A percentile compares a stretch with the other conserved stretches of the same genome.
Evolutionary conservation across 2,329 filamentous ascomycete genomes (phyloP).

Genomic region (Ophiostoma populinum): DNA sequence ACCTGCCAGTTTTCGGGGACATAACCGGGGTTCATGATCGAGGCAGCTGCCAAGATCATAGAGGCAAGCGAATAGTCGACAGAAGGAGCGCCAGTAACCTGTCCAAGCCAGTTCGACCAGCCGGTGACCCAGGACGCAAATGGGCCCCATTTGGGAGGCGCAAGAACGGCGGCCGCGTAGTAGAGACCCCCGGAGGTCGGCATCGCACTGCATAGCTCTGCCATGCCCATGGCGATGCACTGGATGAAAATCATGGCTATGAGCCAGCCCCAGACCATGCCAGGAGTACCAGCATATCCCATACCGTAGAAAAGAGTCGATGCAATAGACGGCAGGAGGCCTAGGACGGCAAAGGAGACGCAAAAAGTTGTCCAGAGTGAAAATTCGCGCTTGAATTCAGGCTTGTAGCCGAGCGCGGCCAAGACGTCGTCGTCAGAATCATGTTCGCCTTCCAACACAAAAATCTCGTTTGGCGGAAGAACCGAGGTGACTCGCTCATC

Average conservation of each 20-base stretch:
- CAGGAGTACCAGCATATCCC: constrained; percentile 31
- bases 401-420: constrained; percentile 39
- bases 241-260: constrained; percentile 57
- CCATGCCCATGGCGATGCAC: constrained; percentile 50
- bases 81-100: constrained; percentile 47
- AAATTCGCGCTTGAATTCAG: constrained; percentile 45
- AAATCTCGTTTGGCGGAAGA: constrained; percentile 8
- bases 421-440: constrained; percentile 39
- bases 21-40: constrained; percentile 50
- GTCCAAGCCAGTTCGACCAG: constrained; percentile 54
- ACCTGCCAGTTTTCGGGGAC: constrained; percentile 47
- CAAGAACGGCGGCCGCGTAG: constrained; percentile 56
- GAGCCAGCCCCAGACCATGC: constrained; percentile 64
- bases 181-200: constrained; percentile 58
- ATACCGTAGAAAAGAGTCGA: constrained; percentile 56
- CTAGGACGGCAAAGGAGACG: constrained; percentile 56
- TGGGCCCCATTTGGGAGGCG: constrained; percentile 46
- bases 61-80: constrained; percentile 49
- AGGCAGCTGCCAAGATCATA: constrained; percentile 55
- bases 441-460: constrained; percentile 7
- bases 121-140: constrained; percentile 52
- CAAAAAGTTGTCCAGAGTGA: constrained; percentile 59
- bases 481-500: constrained; percentile 11
- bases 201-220: constrained; percentile 57
- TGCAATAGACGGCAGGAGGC: constrained; percentile 53